Percentiles rank a stretch among this genome's conserved stretches.
Conservation (phyloP, 1,284 basidiomycete genomes). For the Lignosus rhinocerotis region DNA sequence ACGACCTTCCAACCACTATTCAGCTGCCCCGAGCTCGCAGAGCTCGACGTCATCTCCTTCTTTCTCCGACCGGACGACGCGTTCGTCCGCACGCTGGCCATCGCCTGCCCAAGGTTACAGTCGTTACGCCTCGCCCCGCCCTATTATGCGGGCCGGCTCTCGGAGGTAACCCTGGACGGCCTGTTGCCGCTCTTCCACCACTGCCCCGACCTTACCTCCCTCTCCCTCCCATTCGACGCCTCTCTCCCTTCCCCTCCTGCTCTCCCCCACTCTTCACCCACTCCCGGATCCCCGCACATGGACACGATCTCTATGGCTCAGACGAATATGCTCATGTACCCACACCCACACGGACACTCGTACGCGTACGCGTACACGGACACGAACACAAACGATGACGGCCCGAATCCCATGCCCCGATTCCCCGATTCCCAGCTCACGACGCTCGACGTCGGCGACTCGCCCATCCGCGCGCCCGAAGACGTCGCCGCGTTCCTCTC, state of each 20-base stretch:
- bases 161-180: slow-evolving; percentile 21
- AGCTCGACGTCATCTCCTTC: slow-evolving; percentile 21
- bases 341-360: too few species aligned
- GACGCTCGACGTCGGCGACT: slow-evolving; percentile 22
- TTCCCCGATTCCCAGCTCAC: slow-evolving; percentile 6
- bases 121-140: slow-evolving; percentile 21
- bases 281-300: not conserved
- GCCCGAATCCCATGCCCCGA: not conserved
- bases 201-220: slow-evolving; percentile 17
- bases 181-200: slow-evolving; percentile 16
- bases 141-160: slow-evolving; percentile 18
- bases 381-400: not conserved
- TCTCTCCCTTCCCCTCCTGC: not conserved
- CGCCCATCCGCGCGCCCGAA: slow-evolving; percentile 15
- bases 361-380: too few species aligned
- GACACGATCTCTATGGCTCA: not conserved
- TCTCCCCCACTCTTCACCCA: not conserved
- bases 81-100: slow-evolving; percentile 16
- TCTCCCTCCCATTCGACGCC: slow-evolving; percentile 20
- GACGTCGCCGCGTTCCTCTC: slow-evolving; percentile 22
- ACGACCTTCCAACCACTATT: slow-evolving; percentile 13
- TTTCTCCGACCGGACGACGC: slow-evolving; percentile 16
- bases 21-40: slow-evolving; percentile 14
- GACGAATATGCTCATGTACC: not conserved
- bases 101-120: slow-evolving; percentile 21